Percentiles rank a stretch among this genome's conserved stretches.
phyloP scores from a whole-genome alignment of 1,139 yeast genomes.

The Candida frijolesensis region DNA sequence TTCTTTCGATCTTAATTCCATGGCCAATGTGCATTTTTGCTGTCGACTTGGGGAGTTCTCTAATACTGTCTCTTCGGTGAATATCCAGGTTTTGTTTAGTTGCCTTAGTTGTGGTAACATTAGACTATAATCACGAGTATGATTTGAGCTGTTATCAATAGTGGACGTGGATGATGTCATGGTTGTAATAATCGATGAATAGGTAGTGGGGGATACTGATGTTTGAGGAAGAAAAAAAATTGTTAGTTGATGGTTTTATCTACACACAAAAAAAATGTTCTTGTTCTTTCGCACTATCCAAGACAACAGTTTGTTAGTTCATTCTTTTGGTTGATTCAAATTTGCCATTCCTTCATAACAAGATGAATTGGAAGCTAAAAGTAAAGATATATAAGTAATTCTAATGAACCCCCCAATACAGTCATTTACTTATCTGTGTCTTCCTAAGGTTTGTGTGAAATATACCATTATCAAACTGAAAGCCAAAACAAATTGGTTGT shows the following conservation, averaged over 20 bases:
- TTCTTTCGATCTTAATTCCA: conserved; percentile 42
- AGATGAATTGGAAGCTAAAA: too few species aligned
- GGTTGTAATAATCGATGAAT: not conserved
- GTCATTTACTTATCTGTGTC: too few species aligned
- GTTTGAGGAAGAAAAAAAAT: not conserved
- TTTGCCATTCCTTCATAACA: too few species aligned
- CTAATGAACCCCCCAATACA: too few species aligned
- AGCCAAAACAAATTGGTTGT: too few species aligned
- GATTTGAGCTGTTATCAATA: not conserved
- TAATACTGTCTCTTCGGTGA: conserved; percentile 35
- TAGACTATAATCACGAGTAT: conserved; percentile 2
- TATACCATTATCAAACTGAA: too few species aligned
- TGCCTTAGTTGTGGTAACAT: conserved; percentile 3
- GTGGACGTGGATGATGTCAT: not conserved
- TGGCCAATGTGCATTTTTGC: conserved; percentile 21
- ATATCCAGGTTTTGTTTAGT: conserved; percentile 33
- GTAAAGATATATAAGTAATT: too few species aligned
- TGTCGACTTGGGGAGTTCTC: conserved; percentile 33
- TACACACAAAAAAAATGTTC: too few species aligned
- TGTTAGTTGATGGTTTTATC: not conserved
- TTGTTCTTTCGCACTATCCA: too few species aligned
- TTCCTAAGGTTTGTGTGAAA: too few species aligned
- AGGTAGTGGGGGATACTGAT: not conserved
- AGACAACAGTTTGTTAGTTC: too few species aligned
- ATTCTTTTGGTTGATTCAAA: too few species aligned